Evolutionary conservation across 805 yeast genomes (phyloP), one percentile per base, ranked within the genome.

Genomic region (Candida vaughaniae): DNA sequence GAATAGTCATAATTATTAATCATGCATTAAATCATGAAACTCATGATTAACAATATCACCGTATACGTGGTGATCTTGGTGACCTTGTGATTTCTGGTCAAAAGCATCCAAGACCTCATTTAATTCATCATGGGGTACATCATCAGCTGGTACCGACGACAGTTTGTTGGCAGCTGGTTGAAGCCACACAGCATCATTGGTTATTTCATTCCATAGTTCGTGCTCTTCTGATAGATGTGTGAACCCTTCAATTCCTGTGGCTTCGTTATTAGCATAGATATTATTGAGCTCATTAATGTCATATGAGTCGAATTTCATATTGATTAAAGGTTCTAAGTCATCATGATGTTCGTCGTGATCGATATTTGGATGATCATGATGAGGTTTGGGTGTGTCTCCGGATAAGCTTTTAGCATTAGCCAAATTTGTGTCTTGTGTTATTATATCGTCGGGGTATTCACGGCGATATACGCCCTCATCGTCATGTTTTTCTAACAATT

Each of bases 151-250:
- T 6, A 20, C 23, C 22, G 28, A 25, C 1, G 31, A 25, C 6
- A 22, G 10, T 15, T 29, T 18, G 19, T 25, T 25, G 25, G 11
- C 18, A 14, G 27, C 19, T 17, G 43, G 56, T 45, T 64, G 66
- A 38, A 85, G 58, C 95, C 95, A 85, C 47, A 76, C 80, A 0
- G 90, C 90, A 49, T 83, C 87, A 49, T 75, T 76, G 0, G 89
- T 78, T 38, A 85, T 80, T 45, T 84, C 90, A 51, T 77, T 80
- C 95, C 95, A 85, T 22, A 85, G 60, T 42, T 81, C 55, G 38
- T 67, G 74, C 40, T 69, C 74, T 31, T 66, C 73, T 26, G 61
- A 66, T 19, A 64, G 43, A 39, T 62, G 62, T 0, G 71, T 64
- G 25, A 66, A 52, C 5, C 72, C 73, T 43, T 68, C 74, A 18